phyloP scores from a whole-genome alignment of 169 alveolate species.

The Plasmodium chabaudi region DNA sequence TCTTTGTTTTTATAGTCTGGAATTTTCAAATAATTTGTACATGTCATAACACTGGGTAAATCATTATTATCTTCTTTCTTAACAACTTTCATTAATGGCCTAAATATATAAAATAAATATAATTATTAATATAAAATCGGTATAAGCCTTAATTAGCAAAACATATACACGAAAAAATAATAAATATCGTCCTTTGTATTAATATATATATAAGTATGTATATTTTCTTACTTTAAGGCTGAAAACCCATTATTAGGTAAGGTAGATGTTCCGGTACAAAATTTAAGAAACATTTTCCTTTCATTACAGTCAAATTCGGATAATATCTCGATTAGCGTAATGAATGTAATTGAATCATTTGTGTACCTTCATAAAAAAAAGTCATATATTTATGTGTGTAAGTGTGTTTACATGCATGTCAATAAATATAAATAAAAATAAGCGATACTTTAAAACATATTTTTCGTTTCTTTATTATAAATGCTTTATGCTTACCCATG shows the following conservation, averaged over 20 bases:
- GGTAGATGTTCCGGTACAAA: constrained; percentile 95
- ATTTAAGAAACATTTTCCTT: constrained; percentile 87
- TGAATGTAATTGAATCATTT: constrained; percentile 78
- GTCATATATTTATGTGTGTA: neutral
- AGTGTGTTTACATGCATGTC: neutral
- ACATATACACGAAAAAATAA: neutral
- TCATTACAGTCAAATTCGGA: constrained; percentile 82
- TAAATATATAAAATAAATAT: constrained; percentile 2
- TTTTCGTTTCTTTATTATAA: too few relatives aligned
- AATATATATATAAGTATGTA: constrained; percentile 77
- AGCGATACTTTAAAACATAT: too few relatives aligned
- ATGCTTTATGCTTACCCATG: constrained; percentile 88
- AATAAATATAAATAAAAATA: too few relatives aligned
- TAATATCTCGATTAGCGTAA: constrained; percentile 83
- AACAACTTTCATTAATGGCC: constrained; percentile 90
- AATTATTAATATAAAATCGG: neutral
- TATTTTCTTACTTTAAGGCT: constrained; percentile 89
- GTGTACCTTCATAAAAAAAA: constrained; percentile 70
- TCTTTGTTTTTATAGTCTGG: constrained; percentile 93
- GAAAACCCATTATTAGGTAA: constrained; percentile 95
- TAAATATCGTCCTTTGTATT: neutral
- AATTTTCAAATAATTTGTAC: constrained; percentile 94
- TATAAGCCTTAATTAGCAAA: neutral
- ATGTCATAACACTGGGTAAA: constrained; percentile 96
- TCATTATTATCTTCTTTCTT: constrained; percentile 85